Evolutionary conservation across 495 filamentous ascomycete genomes (phyloP).

Genomic region (Glonium stellatum): DNA sequence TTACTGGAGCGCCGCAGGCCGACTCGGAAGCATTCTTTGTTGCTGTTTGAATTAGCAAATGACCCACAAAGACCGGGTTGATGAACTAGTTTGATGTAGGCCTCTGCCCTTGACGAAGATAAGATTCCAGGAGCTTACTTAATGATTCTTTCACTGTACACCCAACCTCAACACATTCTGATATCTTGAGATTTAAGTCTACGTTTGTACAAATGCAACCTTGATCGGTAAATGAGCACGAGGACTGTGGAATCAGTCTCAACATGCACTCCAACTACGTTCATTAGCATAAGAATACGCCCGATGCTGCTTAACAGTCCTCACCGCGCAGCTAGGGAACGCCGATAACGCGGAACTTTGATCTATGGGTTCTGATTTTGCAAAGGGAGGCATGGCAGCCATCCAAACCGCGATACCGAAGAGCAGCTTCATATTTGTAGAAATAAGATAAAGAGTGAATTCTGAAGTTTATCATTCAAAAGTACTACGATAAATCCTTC

Average conservation of each 20-base stretch:
- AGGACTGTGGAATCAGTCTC: constrained; percentile 7
- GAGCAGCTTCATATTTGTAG: too few relatives aligned
- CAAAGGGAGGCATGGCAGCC: too few relatives aligned
- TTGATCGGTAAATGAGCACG: constrained; percentile 11
- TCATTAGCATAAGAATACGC: too few relatives aligned
- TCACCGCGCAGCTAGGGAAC: too few relatives aligned
- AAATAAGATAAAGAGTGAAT: too few relatives aligned
- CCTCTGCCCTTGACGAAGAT: not conserved
- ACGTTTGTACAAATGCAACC: constrained; percentile 8
- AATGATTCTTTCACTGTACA: constrained; percentile 18
- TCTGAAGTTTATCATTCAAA: too few relatives aligned
- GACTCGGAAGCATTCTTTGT: constrained; percentile 17
- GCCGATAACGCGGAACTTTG: too few relatives aligned
- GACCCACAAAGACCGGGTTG: too few relatives aligned
- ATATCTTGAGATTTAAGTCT: not conserved
- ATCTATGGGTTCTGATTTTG: too few relatives aligned
- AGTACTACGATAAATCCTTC: too few relatives aligned
- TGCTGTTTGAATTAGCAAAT: constrained; percentile 2
- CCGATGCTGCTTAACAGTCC: too few relatives aligned
- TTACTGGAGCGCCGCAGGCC: constrained; percentile 5
- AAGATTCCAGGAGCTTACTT: not conserved
- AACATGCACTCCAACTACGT: constrained; percentile 16
- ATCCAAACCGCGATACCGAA: too few relatives aligned
- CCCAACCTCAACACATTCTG: constrained; percentile 3
- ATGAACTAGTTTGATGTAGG: not conserved